Evolutionary conservation across 2,329 filamentous ascomycete species (phyloP), one percentile per base, ranked within the genome.

Genomic region (Pseudopyricularia javanii): DNA sequence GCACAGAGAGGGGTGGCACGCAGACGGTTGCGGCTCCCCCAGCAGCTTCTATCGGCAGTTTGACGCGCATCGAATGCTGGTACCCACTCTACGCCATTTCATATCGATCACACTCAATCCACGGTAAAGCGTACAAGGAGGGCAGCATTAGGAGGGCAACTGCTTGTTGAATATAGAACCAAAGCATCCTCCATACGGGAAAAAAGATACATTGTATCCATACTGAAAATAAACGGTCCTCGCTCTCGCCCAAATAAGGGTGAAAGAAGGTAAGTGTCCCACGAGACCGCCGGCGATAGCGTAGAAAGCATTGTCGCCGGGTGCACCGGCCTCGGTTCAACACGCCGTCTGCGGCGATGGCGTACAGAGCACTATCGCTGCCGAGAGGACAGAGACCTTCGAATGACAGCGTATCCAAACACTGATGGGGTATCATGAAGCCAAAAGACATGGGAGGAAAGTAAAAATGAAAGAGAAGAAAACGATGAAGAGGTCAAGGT

Each of bases 331-430:
- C 71, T 72, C 72, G 69, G 72, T 73, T 64, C 57, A 70, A 74
- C 68, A 70, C 72, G 67, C 72, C 72, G 72, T 75, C 73, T 70
- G 37, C 72, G 72, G 71, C 71, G 68, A 76, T 76, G 73, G 74
- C 74, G 73, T 74, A 75, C 37, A 64, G 56, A 73, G 73, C 73
- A 75, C 73, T 76, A 63, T 76, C 72, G 70, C 72, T 70, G 73
- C 72, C 73, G 73, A 76, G 69, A 62, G 59, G 50, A 51, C 49
- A 51, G 55, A 55, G 54, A 55, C 52, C 56, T 59, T 55, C 50
- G 50, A 43, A 51, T 45, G 70, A 74, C 70, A 73, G 72, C 72
- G 70, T 73, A 75, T 74, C 62, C 63, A 72, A 74, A 75, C 70
- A 73, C 70, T 66, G 60, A 71, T 75, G 71, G 73, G 74, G 74